These are phyloP conservation scores for Macrophomina pseudophaseolina DNA, from an alignment of 2,329 filamentous ascomycete species.

Conservation along the genomic window DNA sequence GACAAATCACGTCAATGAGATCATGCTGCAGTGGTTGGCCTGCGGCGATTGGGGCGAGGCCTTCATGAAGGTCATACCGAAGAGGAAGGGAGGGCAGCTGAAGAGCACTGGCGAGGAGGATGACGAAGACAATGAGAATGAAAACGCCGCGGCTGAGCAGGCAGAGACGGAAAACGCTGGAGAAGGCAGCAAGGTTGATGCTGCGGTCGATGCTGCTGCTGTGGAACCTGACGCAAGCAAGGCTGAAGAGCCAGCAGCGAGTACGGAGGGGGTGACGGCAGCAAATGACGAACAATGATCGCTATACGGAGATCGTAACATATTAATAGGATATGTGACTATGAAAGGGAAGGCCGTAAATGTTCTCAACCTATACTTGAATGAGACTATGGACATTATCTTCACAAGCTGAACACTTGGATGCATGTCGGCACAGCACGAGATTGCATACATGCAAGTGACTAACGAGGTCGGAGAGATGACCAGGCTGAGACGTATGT, in stretches of 20 bases:
- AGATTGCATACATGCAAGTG: too few species aligned
- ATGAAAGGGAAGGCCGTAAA: too few species aligned
- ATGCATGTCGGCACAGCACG: too few species aligned
- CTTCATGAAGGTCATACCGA: slow-evolving; percentile 86
- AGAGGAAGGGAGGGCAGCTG: slow-evolving; percentile 80
- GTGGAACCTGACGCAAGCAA: neutral
- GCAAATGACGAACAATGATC: neutral
- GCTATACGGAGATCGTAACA: too few species aligned
- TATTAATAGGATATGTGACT: too few species aligned
- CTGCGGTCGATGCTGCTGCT: neutral
- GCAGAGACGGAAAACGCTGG: neutral
- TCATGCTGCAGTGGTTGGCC: slow-evolving; percentile 93
- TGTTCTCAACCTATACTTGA: too few species aligned
- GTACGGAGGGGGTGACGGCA: neutral
- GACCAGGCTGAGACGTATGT: too few species aligned
- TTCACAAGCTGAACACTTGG: too few species aligned
- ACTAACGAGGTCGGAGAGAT: too few species aligned
- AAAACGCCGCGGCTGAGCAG: slow-evolving; percentile 26
- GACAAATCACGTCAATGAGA: slow-evolving; percentile 96
- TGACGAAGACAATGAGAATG: slow-evolving; percentile 28
- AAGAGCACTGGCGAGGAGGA: slow-evolving; percentile 45
- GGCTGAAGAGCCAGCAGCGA: neutral
- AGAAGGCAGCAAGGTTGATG: neutral
- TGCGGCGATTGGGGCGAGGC: slow-evolving; percentile 89
- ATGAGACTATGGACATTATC: too few species aligned